A percentile compares a stretch with the other conserved stretches of the same genome.
Conservation (phyloP, 768 basidiomycete genomes). For the Chlorophyllum brunneum region DNA sequence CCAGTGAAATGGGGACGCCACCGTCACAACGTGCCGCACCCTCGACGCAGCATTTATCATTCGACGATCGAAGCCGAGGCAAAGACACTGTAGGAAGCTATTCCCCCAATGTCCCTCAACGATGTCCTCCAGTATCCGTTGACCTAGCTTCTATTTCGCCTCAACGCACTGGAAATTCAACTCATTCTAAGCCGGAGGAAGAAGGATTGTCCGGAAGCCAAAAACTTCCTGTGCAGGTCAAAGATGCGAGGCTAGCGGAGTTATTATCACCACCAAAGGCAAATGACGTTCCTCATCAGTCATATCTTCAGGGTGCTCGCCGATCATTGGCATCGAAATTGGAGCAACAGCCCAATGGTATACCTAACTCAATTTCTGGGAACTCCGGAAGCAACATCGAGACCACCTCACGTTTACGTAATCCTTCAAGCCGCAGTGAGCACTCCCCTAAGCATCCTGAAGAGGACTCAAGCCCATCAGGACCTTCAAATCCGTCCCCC, state of each 20-base stretch:
- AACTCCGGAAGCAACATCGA: background rate
- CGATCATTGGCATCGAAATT: slow-evolving; percentile 3
- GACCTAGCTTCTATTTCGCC: slow-evolving; percentile 4
- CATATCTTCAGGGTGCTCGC: slow-evolving; percentile 7
- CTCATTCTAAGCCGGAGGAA: background rate
- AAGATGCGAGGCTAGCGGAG: slow-evolving; percentile 8
- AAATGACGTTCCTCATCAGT: slow-evolving; percentile 3
- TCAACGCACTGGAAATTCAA: slow-evolving; percentile 6
- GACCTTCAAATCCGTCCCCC: background rate
- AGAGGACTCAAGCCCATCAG: slow-evolving; percentile 7
- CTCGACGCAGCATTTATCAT: background rate
- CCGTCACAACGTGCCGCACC: background rate
- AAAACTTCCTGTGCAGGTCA: background rate
- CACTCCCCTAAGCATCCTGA: background rate
- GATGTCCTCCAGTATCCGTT: background rate
- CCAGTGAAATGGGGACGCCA: background rate
- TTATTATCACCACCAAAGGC: background rate
- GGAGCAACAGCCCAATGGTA: slow-evolving; percentile 1
- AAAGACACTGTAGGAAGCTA: background rate
- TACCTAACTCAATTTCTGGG: background rate
- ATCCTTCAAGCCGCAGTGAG: slow-evolving; percentile 4
- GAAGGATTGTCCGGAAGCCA: background rate
- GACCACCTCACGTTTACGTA: background rate
- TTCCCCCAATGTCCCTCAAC: background rate
- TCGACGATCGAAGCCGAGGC: slow-evolving; percentile 1